Percentiles rank a stretch among this genome's conserved stretches.
Conservation (phyloP, 169 alveolate species). For the Cryptosporidium baileyi region DNA sequence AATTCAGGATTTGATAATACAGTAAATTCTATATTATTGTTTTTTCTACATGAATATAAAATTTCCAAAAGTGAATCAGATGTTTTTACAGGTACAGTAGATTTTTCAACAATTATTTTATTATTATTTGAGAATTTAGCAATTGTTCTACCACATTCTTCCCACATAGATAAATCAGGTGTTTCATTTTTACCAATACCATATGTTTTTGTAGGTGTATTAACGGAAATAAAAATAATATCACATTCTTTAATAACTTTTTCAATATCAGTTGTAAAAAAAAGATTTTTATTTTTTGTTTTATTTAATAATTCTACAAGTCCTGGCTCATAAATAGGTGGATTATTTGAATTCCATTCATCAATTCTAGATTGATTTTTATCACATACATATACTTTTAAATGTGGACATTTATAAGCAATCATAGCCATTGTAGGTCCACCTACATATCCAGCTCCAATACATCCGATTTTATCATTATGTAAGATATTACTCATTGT, state of each 20-base stretch:
- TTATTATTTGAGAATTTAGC: conserved; percentile 76
- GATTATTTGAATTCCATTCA: conserved; percentile 79
- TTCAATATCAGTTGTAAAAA: conserved; percentile 82
- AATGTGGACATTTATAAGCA: conserved; percentile 83
- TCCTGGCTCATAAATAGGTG: conserved; percentile 88
- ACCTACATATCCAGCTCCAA: conserved; percentile 94
- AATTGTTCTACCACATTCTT: conserved; percentile 76
- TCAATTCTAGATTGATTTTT: conserved; percentile 76
- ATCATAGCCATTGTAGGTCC: conserved; percentile 90
- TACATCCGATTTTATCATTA: conserved; percentile 80
- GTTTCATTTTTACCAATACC: conserved; percentile 79
- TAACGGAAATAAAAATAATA: conserved; percentile 87
- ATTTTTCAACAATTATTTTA: conserved; percentile 82
- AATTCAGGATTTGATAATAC: conserved; percentile 88
- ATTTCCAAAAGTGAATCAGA: conserved; percentile 77
- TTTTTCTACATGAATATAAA: conserved; percentile 64
- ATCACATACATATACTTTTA: conserved; percentile 81
- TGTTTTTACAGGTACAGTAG: conserved; percentile 86
- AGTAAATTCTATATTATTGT: conserved; percentile 72
- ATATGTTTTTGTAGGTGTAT: conserved; percentile 86
- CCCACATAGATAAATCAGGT: conserved; percentile 78
- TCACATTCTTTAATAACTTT: conserved; percentile 80
- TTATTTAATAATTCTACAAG: conserved; percentile 75
- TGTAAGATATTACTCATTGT: too few species aligned
- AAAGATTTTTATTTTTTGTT: conserved; percentile 77